Evolutionary conservation across 805 yeast genomes (phyloP).

Genomic region (Metschnikowia peoriensis): DNA sequence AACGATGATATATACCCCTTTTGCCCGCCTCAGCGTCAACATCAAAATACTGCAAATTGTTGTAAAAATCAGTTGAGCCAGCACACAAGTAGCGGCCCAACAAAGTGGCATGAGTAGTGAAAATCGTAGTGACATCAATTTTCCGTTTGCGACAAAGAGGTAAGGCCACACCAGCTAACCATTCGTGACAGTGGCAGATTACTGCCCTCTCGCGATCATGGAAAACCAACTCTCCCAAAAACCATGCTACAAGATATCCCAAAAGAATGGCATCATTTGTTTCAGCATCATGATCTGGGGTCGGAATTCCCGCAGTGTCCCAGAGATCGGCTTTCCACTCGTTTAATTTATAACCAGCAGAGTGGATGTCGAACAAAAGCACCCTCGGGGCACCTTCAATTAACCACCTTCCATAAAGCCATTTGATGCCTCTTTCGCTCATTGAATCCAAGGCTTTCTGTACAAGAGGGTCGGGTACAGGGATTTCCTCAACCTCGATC

Average conservation of each 20-base stretch:
- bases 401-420: constrained; percentile 92
- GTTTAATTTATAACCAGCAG: constrained; percentile 65
- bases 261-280: constrained; percentile 89
- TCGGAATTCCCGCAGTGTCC: constrained; percentile 88
- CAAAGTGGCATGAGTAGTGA: constrained; percentile 96
- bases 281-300: constrained; percentile 85
- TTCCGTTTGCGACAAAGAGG: constrained; percentile 90
- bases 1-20: constrained; percentile 94
- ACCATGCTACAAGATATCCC: constrained; percentile 96
- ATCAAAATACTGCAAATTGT: constrained; percentile 82
- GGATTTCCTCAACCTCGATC: constrained; percentile 77
- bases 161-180: constrained; percentile 96
- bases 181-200: constrained; percentile 93
- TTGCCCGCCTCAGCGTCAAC: constrained; percentile 98
- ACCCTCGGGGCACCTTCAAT: constrained; percentile 98
- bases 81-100: constrained; percentile 95
- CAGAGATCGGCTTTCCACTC: constrained; percentile 96
- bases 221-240: constrained; percentile 87
- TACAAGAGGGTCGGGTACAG: constrained; percentile 53
- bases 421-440: constrained; percentile 76
- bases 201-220: constrained; percentile 85
- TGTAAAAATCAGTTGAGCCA: constrained; percentile 93
- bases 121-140: constrained; percentile 90
- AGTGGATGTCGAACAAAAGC: constrained; percentile 77
- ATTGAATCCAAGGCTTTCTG: constrained; percentile 69